Evolutionary conservation across 1,284 basidiomycete genomes (phyloP).

Genomic region (Malassezia sympodialis): DNA sequence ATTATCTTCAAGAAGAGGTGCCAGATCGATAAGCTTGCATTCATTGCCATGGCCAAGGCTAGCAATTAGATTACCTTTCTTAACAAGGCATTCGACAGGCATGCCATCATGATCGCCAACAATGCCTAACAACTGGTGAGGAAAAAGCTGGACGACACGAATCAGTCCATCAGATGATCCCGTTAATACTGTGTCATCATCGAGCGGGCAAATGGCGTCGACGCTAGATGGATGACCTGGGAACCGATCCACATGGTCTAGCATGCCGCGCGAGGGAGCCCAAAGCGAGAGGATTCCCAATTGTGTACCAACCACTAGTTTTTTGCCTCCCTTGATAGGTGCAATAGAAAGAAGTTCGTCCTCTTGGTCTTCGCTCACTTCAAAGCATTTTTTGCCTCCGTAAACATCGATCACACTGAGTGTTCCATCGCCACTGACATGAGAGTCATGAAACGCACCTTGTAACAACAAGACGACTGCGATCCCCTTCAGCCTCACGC

Average conservation of each 20-base stretch:
- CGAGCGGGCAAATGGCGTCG: constrained; percentile 60
- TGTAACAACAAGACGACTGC: constrained; percentile 32
- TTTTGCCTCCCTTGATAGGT: constrained; percentile 67
- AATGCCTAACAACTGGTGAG: constrained; percentile 78
- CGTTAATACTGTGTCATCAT: constrained; percentile 62
- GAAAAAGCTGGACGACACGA: constrained; percentile 76
- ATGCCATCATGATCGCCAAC: constrained; percentile 73
- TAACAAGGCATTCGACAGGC: constrained; percentile 73
- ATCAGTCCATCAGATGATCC: constrained; percentile 87
- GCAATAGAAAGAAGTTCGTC: constrained; percentile 81
- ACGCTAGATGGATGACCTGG: constrained; percentile 65
- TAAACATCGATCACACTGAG: constrained; percentile 69
- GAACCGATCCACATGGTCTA: constrained; percentile 83
- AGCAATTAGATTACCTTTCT: constrained; percentile 68
- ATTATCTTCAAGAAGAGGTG: constrained; percentile 54
- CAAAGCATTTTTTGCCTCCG: constrained; percentile 54
- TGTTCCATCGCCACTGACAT: constrained; percentile 71
- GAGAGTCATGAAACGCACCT: constrained; percentile 4
- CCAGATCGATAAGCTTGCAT: constrained; percentile 71
- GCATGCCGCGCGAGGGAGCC: constrained; percentile 73
- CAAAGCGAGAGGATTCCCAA: constrained; percentile 82
- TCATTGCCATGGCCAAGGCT: constrained; percentile 84
- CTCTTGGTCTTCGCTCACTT: constrained; percentile 82
- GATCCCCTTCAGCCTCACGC: constrained; percentile 4
- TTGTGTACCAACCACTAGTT: constrained; percentile 79